A percentile compares a stretch with the other conserved stretches of the same genome.
Evolutionary conservation across 208 protist species (phyloP).

Genomic region (Crithidia brevicula): DNA sequence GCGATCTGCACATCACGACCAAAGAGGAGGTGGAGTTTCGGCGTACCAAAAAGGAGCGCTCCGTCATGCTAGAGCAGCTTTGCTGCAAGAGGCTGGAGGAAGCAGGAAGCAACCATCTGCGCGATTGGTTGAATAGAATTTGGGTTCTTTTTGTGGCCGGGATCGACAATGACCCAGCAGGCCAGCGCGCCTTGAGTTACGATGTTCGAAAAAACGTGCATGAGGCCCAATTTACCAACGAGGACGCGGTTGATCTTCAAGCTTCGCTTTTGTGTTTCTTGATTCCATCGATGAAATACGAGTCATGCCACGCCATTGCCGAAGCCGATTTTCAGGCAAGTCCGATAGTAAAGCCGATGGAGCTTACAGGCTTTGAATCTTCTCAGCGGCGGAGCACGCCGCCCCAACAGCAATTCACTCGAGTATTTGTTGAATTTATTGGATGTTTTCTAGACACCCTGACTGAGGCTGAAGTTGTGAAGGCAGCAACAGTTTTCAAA

Average conservation of each 20-base stretch:
- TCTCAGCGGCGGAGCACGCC: slow-evolving; percentile 26
- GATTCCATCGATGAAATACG: slow-evolving; percentile 61
- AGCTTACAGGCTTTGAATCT: slow-evolving; percentile 13
- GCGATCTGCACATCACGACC: slow-evolving; percentile 43
- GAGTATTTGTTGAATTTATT: slow-evolving; percentile 51
- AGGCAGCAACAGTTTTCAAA: slow-evolving; percentile 54
- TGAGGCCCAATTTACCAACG: slow-evolving; percentile 56
- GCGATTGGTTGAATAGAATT: slow-evolving; percentile 60
- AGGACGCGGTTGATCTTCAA: slow-evolving; percentile 54
- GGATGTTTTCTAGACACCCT: slow-evolving; percentile 73
- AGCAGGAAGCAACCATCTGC: slow-evolving; percentile 39
- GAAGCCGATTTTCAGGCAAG: slow-evolving; percentile 39
- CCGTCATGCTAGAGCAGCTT: slow-evolving; percentile 48
- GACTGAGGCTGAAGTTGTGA: slow-evolving; percentile 63
- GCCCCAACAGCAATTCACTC: slow-evolving; percentile 50
- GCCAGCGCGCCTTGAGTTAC: slow-evolving; percentile 56
- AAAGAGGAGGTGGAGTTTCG: slow-evolving; percentile 61
- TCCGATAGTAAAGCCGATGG: slow-evolving; percentile 1
- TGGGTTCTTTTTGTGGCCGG: slow-evolving; percentile 73
- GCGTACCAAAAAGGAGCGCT: slow-evolving; percentile 50
- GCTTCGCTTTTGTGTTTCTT: slow-evolving; percentile 57
- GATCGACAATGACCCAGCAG: slow-evolving; percentile 60
- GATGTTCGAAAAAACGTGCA: slow-evolving; percentile 59
- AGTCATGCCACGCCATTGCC: slow-evolving; percentile 49
- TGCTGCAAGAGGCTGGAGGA: slow-evolving; percentile 34